Percentiles rank a stretch among this genome's conserved stretches.
Evolutionary conservation across 495 filamentous ascomycete species (phyloP).

Genomic region (Symbiotaphrina buchneri): DNA sequence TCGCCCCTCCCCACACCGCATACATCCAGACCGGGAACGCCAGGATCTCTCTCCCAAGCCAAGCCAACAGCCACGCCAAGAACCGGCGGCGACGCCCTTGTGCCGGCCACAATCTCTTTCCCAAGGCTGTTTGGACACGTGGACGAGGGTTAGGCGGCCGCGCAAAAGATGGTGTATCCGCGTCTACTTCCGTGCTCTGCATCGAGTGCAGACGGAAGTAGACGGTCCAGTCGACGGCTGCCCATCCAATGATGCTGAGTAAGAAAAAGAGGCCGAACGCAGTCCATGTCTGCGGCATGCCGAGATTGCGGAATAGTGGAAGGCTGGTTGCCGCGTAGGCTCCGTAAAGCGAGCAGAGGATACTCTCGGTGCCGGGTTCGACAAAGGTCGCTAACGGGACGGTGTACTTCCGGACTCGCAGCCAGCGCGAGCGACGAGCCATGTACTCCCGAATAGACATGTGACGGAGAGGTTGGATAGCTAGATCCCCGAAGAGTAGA

Average conservation of each 20-base stretch:
- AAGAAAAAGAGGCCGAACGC: constrained; percentile 44
- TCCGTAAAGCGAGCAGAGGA: constrained; percentile 61
- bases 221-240: constrained; percentile 44
- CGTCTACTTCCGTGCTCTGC: constrained; percentile 44
- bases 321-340: constrained; percentile 58
- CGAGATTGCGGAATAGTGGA: constrained; percentile 22
- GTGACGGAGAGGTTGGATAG: constrained; percentile 67
- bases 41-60: constrained; percentile 64
- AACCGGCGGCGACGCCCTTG: constrained; percentile 23
- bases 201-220: constrained; percentile 53
- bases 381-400: constrained; percentile 73
- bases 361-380: constrained; percentile 85
- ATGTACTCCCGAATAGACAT: constrained; percentile 67
- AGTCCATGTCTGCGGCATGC: constrained; percentile 42
- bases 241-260: constrained; percentile 45
- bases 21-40: constrained; percentile 74
- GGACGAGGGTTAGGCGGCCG: constrained; percentile 14
- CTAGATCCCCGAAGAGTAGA: constrained; percentile 64
- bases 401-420: constrained; percentile 86
- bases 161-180: constrained; percentile 51
- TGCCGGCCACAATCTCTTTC: constrained; percentile 11
- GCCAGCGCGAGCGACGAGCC: constrained; percentile 69
- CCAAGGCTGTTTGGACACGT: constrained; percentile 1
- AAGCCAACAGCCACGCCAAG: constrained; percentile 57
- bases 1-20: constrained; percentile 66